Evolutionary conservation across 2,329 filamentous ascomycete genomes (phyloP), one percentile per base, ranked within the genome.

Genomic region (Xylaria hypoxylon): DNA sequence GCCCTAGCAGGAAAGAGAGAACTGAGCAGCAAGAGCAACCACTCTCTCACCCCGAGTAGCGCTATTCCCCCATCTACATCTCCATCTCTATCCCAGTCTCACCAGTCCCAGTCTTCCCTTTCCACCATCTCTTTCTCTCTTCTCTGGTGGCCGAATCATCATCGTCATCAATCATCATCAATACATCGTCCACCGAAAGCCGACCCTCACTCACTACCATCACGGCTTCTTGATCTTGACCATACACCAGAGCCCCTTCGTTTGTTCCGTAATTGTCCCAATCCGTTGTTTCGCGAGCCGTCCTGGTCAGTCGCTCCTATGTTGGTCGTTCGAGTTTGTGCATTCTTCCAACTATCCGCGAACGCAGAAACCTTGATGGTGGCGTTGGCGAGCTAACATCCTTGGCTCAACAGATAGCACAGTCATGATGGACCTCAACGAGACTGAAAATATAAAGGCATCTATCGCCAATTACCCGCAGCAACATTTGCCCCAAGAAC

Each of bases 371-470:
- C 17, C 10, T 6, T n/a, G 5, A 22, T 28, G 3, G 6, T 8
- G 11, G 28, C 17, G 19, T 1, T 47, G 22, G 19, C 15, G 24
- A 28, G 10, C 31, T 58, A 28, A 38, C 28, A 2, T 22, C n/a
- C 7, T 22, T 15, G 17, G 15, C 13, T 24, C 6, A 19, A 10
- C 28, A 52, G 24, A 53, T 10, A 26, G 50, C 19, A 5, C 33
- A 47, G 35, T 15, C 59, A 66, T 26, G 17, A 68, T 68, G 67
- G 67, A 68, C 15, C 28, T 8, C 19, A 17, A 53, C 35, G 48
- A 50, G 17, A 26, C 1, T 31, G 57, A 67, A 33, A 51, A 10
- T 40, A n/a, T 40, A 33, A 48, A 17, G 50, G 50, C 45, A 44
- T 26, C 44, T 7, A 31, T 31, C 15, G 19, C 59, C 44, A 26